phyloP scores from a whole-genome alignment of 1,139 yeast species.

The Saccharomyces pastorianus region DNA sequence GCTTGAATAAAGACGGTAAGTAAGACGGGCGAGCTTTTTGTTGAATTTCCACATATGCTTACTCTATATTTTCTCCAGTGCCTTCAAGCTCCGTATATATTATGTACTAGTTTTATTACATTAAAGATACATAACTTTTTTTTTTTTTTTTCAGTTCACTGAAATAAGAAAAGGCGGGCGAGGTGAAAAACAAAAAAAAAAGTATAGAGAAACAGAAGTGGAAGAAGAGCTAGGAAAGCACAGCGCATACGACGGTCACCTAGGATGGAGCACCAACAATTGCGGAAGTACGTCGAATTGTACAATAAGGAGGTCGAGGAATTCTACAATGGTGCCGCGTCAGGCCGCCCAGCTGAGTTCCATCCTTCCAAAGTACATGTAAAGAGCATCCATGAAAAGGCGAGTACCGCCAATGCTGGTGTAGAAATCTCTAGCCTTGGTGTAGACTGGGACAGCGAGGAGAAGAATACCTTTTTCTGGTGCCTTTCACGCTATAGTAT shows the following conservation, averaged over 20 bases:
- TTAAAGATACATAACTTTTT: neutral
- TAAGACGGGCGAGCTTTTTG: neutral
- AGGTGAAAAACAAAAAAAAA: neutral
- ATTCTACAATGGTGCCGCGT: neutral
- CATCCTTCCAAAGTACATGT: neutral
- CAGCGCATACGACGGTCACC: neutral
- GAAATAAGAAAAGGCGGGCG: neutral
- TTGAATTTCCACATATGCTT: neutral
- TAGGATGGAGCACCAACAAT: neutral
- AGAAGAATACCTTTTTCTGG: constrained; percentile 27
- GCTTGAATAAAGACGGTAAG: neutral
- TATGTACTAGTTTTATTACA: neutral
- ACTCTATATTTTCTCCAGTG: neutral
- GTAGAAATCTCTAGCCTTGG: constrained; percentile 14
- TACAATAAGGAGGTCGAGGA: neutral
- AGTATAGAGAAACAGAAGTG: neutral
- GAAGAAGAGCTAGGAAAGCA: neutral
- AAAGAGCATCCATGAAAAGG: constrained; percentile 1
- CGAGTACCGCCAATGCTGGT: neutral
- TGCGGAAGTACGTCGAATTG: neutral
- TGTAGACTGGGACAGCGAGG: constrained; percentile 22
- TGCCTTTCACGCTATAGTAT: constrained; percentile 26
- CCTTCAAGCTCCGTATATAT: neutral
- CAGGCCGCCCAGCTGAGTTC: neutral
- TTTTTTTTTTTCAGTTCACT: neutral